Evolutionary conservation across 2,329 filamentous ascomycete species (phyloP).

Genomic region (Blastomyces emzantsi): DNA sequence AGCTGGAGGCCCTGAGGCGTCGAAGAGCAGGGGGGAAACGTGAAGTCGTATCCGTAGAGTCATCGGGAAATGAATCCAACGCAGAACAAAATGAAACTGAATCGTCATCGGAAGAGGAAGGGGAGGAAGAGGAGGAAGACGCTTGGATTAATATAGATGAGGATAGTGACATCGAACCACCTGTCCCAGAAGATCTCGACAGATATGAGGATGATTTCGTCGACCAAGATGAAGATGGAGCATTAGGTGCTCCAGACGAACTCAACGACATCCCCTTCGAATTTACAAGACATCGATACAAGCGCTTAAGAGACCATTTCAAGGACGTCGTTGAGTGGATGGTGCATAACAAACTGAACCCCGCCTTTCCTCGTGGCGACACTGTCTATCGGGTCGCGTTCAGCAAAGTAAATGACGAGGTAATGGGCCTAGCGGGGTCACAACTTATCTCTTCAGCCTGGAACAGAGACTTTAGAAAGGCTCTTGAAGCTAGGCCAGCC

Average conservation of each 20-base stretch:
- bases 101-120: constrained; percentile 9
- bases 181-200: constrained; percentile 39
- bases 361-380: constrained; percentile 55
- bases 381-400: constrained; percentile 61
- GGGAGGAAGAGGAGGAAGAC: constrained; percentile 14
- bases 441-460: constrained; percentile 65
- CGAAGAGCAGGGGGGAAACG: constrained; percentile 32
- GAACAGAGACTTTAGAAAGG: constrained; percentile 56
- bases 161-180: constrained; percentile 27
- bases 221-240: constrained; percentile 50
- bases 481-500: constrained; percentile 57
- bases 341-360: constrained; percentile 68
- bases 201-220: constrained; percentile 57
- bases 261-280: constrained; percentile 53
- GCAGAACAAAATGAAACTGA: constrained; percentile 9
- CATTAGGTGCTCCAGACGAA: constrained; percentile 47
- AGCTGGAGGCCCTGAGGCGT: constrained; percentile 37
- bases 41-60: constrained; percentile 14
- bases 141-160: constrained; percentile 25
- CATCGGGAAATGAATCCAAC: constrained; percentile 21
- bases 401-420: constrained; percentile 61
- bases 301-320: constrained; percentile 64
- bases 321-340: constrained; percentile 69
- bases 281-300: constrained; percentile 57
- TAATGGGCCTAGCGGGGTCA: constrained; percentile 56